Evolutionary conservation across 164 flowering plant species (phyloP).

Genomic region (Aristolochia contorta): DNA sequence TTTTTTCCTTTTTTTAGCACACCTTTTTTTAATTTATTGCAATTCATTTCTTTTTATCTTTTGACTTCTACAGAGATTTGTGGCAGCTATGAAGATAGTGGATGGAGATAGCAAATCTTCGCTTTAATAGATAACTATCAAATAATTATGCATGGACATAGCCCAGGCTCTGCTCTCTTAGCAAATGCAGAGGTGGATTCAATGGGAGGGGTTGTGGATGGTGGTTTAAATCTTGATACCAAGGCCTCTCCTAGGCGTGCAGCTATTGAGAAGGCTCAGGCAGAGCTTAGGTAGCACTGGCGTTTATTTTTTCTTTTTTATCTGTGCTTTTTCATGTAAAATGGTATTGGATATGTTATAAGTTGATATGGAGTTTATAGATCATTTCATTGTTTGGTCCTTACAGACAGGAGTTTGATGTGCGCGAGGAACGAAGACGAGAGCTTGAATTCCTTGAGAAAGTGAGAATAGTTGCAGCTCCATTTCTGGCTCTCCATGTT

Average conservation of each 20-base stretch:
- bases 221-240: conserved; percentile 57
- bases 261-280: conserved; percentile 87
- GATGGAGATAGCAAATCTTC: no score
- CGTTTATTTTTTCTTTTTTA: background rate
- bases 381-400: conserved; percentile 3
- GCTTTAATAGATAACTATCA: no score
- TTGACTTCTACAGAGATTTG: no score
- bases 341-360: no score
- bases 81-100: no score
- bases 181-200: conserved; percentile 96
- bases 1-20: no score
- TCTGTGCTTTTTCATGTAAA: no score
- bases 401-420: conserved; percentile 85
- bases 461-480: conserved; percentile 32
- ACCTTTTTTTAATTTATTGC: no score
- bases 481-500: background rate
- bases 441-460: conserved; percentile 96
- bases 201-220: conserved; percentile 93
- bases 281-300: conserved; percentile 63
- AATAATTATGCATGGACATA: conserved; percentile 62
- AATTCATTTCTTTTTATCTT: no score
- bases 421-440: conserved; percentile 78
- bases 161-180: conserved; percentile 46
- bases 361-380: no score
- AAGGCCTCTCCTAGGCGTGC: conserved; percentile 78